phyloP scores from a whole-genome alignment of 352 stramenopile genomes.

The Phytopythium mirpurense region DNA sequence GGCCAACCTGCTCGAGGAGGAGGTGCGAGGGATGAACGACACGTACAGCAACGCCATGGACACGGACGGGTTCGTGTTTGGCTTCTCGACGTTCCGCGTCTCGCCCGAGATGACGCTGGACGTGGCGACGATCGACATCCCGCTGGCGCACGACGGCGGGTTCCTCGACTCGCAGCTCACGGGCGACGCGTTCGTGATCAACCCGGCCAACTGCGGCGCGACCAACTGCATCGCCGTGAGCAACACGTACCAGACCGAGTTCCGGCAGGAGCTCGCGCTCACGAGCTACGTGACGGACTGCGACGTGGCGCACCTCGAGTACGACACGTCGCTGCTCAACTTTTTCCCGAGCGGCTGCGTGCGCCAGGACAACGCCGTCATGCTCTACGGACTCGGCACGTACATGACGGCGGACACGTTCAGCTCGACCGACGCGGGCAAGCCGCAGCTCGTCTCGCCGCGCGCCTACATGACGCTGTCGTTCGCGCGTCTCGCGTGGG shows the following conservation, averaged over 20 bases:
- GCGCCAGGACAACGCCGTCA: constrained; percentile 17
- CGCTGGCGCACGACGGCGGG: constrained; percentile 7
- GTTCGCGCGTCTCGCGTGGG: constrained; percentile 29
- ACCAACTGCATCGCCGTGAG: constrained; percentile 33
- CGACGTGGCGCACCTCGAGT: constrained; percentile 22
- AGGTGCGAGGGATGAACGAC: constrained; percentile 20
- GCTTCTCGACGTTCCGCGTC: constrained; percentile 24
- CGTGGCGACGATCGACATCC: constrained; percentile 29
- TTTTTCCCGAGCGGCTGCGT: constrained; percentile 27
- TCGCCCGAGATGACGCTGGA: constrained; percentile 26
- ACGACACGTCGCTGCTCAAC: constrained; percentile 25
- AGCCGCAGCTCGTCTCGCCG: constrained; percentile 18
- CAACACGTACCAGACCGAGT: constrained; percentile 15
- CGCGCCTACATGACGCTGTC: constrained; percentile 24
- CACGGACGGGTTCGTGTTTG: constrained; percentile 16
- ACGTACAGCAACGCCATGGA: constrained; percentile 11
- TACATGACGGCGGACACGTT: constrained; percentile 26
- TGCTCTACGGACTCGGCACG: constrained; percentile 27
- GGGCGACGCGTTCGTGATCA: constrained; percentile 1
- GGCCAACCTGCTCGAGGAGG: constrained; percentile 8
- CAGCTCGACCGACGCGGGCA: neutral
- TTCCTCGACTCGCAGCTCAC: neutral
- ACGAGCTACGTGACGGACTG: constrained; percentile 36
- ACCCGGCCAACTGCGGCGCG: constrained; percentile 15
- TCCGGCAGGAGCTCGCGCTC: constrained; percentile 28